These are phyloP conservation scores for Phytophthora chlamydospora DNA, from an alignment of 352 stramenopile genomes.

Conservation along the genomic window DNA sequence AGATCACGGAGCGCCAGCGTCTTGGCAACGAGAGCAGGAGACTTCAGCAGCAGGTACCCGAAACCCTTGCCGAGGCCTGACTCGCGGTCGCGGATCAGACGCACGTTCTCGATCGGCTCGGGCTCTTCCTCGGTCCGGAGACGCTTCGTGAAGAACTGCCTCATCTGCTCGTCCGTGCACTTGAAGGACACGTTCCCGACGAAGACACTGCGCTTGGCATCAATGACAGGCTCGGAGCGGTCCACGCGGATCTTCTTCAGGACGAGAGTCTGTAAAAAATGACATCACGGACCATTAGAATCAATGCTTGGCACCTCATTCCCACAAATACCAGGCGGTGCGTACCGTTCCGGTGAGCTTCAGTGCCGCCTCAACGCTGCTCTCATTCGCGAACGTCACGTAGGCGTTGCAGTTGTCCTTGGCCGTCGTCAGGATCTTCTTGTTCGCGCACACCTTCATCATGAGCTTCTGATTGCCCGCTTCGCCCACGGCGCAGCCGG, in stretches of 20 bases:
- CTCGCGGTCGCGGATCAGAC: conserved; percentile 89
- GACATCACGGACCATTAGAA: conserved; percentile 10
- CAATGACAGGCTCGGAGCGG: conserved; percentile 60
- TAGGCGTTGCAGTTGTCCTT: conserved; percentile 94
- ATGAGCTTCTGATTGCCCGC: conserved; percentile 92
- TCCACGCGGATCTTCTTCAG: conserved; percentile 75
- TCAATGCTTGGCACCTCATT: neutral
- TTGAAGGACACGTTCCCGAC: conserved; percentile 91
- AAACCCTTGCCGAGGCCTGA: conserved; percentile 93
- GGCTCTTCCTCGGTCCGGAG: conserved; percentile 73
- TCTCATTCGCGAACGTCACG: conserved; percentile 79
- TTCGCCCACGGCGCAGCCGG: conserved; percentile 83
- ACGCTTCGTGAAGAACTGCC: conserved; percentile 74
- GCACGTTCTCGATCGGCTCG: conserved; percentile 83
- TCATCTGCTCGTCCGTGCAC: conserved; percentile 78
- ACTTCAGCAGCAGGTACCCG: conserved; percentile 89
- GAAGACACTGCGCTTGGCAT: conserved; percentile 89
- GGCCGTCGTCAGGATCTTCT: conserved; percentile 77
- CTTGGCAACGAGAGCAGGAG: conserved; percentile 66
- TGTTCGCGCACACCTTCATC: conserved; percentile 92
- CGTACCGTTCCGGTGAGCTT: conserved; percentile 72
- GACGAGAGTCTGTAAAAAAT: conserved; percentile 53
- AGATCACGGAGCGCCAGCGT: conserved; percentile 66
- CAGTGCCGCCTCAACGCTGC: conserved; percentile 68
- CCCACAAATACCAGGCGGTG: neutral